Evolutionary conservation across 306 rosid genomes (phyloP).

Genomic region (Quercus suber): DNA sequence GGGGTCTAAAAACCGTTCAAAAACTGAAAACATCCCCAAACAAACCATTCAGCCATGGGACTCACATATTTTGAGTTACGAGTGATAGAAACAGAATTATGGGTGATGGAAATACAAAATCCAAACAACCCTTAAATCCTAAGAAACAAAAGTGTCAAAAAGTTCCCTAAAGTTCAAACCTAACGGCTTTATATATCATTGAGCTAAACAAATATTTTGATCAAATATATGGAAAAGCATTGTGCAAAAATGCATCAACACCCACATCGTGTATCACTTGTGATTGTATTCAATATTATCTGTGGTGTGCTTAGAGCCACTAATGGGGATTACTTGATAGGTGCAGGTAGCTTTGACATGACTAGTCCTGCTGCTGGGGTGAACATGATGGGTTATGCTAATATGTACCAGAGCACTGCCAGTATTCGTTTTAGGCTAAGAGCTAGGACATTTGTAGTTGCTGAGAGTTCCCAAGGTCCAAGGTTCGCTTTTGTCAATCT

Average conservation of each 20-base stretch:
- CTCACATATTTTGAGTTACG: no score
- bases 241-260: constrained; percentile 12
- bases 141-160: neutral
- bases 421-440: constrained; percentile 72
- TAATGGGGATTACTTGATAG: constrained; percentile 53
- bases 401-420: constrained; percentile 46
- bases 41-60: no score
- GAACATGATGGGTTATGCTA: constrained; percentile 93
- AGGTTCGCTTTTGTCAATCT: constrained; percentile 77
- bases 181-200: neutral
- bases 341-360: constrained; percentile 88
- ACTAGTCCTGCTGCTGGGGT: constrained; percentile 82
- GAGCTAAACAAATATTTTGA: neutral
- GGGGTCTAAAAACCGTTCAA: no score
- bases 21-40: no score
- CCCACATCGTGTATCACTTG: neutral
- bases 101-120: no score
- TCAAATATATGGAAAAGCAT: neutral
- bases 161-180: constrained; percentile 16
- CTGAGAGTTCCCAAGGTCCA: constrained; percentile 35
- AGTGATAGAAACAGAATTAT: no score
- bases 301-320: constrained; percentile 20
- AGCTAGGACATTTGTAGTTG: constrained; percentile 67
- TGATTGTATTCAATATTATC: constrained; percentile 16
- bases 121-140: neutral